Percentiles rank a stretch among this genome's conserved stretches.
Evolutionary conservation across 2,329 filamentous ascomycete genomes (phyloP).

Genomic region (Epicoccum sorghinum): DNA sequence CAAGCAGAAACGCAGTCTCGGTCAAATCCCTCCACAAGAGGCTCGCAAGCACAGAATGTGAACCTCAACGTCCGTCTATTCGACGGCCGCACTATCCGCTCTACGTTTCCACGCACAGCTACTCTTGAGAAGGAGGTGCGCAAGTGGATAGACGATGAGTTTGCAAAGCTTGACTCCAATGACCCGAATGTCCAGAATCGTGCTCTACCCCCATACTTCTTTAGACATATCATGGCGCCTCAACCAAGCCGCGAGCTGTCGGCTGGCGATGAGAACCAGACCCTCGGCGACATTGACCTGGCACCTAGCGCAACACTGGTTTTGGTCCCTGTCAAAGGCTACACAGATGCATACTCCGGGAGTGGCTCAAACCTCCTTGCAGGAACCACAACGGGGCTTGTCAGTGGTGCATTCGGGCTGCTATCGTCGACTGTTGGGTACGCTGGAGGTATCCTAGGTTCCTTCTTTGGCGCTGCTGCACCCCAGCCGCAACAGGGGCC

Average conservation of each 20-base stretch:
- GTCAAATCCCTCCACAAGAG: conserved; percentile 26
- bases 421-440: conserved; percentile 43
- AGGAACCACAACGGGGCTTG: conserved; percentile 39
- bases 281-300: conserved; percentile 72
- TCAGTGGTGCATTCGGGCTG: conserved; percentile 42
- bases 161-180: conserved; percentile 29
- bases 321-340: conserved; percentile 72
- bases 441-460: conserved; percentile 41
- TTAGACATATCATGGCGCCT: conserved; percentile 83
- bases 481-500: conserved; percentile 16
- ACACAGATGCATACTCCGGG: conserved; percentile 63
- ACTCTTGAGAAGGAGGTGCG: conserved; percentile 72
- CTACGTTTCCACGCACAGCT: conserved; percentile 68
- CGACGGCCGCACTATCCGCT: conserved; percentile 80
- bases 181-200: conserved; percentile 30
- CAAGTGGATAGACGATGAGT: conserved; percentile 70
- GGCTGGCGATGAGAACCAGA: conserved; percentile 73
- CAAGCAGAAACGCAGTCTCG: conserved; percentile 1
- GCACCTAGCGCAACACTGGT: conserved; percentile 83
- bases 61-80: conserved; percentile 78
- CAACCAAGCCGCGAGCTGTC: conserved; percentile 76
- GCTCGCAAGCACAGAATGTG: conserved; percentile 40
- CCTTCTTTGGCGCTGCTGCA: conserved; percentile 25
- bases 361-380: conserved; percentile 38
- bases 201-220: conserved; percentile 69